phyloP scores from a whole-genome alignment of 495 filamentous ascomycete species.

The Xylaria castorea region DNA sequence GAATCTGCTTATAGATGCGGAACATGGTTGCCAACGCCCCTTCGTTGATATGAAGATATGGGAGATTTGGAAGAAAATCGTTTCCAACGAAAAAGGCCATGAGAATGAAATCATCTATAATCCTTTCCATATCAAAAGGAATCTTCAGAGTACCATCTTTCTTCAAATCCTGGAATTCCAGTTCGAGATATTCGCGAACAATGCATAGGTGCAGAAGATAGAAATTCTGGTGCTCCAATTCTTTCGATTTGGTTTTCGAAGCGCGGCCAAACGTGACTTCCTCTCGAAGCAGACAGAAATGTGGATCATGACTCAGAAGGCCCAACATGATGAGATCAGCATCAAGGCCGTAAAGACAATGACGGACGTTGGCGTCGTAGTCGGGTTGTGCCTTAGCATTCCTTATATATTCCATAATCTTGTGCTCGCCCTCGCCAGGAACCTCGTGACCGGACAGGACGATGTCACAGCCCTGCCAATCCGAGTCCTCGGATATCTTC shows the following conservation, averaged over 20 bases:
- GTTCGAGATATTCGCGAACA: constrained; percentile 93
- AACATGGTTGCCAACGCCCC: constrained; percentile 97
- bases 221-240: constrained; percentile 98
- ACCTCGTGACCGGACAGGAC: constrained; percentile 98
- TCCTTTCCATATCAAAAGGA: constrained; percentile 89
- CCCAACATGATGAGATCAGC: constrained; percentile 99
- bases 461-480: constrained; percentile 96
- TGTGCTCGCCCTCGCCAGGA: constrained; percentile 99
- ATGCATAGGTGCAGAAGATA: constrained; percentile 97
- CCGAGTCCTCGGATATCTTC: constrained; percentile 94
- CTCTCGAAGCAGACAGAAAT: constrained; percentile 96
- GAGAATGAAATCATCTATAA: constrained; percentile 99
- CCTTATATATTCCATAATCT: constrained; percentile 99
- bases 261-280: constrained; percentile 96
- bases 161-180: constrained; percentile 95
- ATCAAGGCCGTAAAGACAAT: constrained; percentile 97
- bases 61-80: constrained; percentile 97
- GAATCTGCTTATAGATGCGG: constrained; percentile 88
- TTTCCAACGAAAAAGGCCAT: constrained; percentile 99
- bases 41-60: constrained; percentile 97
- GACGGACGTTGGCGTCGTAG: constrained; percentile 94
- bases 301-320: constrained; percentile 94
- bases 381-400: constrained; percentile 91
- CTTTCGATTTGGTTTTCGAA: constrained; percentile 85
- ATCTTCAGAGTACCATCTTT: constrained; percentile 75